Evolutionary conservation across 805 yeast genomes (phyloP), one percentile per base, ranked within the genome.

Genomic region (Komagataella ulmi): DNA sequence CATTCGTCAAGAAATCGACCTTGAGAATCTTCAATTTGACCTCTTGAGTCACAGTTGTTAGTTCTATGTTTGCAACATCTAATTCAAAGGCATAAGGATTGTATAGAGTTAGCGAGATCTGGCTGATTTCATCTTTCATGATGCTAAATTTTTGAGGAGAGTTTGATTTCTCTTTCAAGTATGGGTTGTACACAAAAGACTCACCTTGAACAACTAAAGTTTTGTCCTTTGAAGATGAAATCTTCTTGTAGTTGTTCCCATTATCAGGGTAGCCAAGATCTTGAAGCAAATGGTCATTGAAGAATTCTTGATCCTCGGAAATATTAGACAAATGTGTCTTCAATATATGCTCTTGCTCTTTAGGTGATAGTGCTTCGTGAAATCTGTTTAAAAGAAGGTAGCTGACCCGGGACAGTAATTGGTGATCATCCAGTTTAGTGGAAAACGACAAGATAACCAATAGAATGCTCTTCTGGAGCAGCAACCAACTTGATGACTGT

Each of bases 1-100:
- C 40, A 30, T 30, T 30, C 40, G 10, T 30, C 40, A 30, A 30
- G 14, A 30, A 14, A 10, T 30, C 40, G 10, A 30, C 60, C 17
- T 58, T 23, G 17, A 56, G 57, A 2, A 65, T 68, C 54, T 62
- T 59, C 52, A 61, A 7, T 6, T 64, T 54, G 17, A 67, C 61
- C 6, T 23, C 46, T 8, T 54, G 51, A 21, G 57, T 63, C 1
- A 56, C 50, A 3, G 67, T 58, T 4, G 59, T 56, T 2, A 83
- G 65, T 44, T 66, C 59, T 3, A 84, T 60, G 30, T 74, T 74
- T 17, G 71, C 69, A 4, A 90, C 66, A 44, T 78, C 81, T 12
- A 90, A 67, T 46, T 83, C 88, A 63, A 87, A 88, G 5, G 77
- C 76, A 66, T 80, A 88, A 7, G 96, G 96, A 61, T 91, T 91